phyloP scores from a whole-genome alignment of 495 filamentous ascomycete species.

The Aspergillus haitiensis region DNA sequence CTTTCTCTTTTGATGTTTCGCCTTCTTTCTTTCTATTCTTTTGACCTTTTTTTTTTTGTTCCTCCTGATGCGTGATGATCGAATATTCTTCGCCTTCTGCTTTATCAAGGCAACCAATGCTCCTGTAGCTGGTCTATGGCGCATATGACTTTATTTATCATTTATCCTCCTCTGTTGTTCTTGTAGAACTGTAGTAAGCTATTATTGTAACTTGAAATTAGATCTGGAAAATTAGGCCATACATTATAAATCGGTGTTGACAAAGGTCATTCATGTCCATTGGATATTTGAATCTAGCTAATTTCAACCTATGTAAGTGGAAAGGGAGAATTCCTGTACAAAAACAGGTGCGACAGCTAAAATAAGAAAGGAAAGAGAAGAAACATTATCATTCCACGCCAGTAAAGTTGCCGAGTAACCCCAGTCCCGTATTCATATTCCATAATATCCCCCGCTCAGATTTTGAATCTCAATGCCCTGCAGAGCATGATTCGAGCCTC shows the following conservation, averaged over 20 bases:
- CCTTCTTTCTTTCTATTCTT: background rate
- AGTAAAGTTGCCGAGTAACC: constrained; percentile 15
- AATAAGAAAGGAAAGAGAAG: constrained; percentile 19
- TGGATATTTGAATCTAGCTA: constrained; percentile 18
- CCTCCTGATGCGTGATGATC: no score
- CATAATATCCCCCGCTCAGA: no score
- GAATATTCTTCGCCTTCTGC: no score
- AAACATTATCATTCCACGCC: constrained; percentile 20
- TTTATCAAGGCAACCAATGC: no score
- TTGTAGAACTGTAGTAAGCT: no score
- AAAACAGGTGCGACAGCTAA: constrained; percentile 6
- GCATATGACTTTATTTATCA: background rate
- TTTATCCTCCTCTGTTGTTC: background rate
- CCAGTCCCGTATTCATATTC: constrained; percentile 10
- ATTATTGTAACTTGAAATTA: no score
- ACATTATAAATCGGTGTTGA: no score
- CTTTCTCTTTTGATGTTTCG: background rate
- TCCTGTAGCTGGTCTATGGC: constrained; percentile 20
- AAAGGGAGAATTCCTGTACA: background rate
- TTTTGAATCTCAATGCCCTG: no score
- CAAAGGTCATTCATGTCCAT: constrained; percentile 11
- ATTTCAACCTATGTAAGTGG: constrained; percentile 7
- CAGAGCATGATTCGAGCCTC: constrained; percentile 1
- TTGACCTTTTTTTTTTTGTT: background rate
- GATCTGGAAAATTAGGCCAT: no score